phyloP scores from a whole-genome alignment of 331 rosid species.

The Quercus tomentella region DNA sequence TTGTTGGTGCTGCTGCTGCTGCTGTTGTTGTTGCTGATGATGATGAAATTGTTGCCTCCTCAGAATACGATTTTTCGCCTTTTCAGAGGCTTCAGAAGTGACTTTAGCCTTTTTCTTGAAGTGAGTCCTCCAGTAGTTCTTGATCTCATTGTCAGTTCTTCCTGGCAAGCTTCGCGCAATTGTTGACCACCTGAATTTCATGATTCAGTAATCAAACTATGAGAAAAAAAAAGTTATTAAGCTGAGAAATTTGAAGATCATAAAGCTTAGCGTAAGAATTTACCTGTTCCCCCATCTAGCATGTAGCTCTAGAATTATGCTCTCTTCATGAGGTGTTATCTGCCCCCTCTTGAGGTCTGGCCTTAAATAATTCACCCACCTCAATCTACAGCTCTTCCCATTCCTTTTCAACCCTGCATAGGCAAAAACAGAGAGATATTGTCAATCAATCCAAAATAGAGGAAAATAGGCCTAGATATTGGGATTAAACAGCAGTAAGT shows the following conservation, averaged over 20 bases:
- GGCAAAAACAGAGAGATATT: neutral
- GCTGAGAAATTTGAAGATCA: neutral
- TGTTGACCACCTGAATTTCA: conserved; percentile 75
- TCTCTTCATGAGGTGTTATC: conserved; percentile 90
- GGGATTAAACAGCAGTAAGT: neutral
- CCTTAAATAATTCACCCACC: conserved; percentile 95
- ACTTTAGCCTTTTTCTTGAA: conserved; percentile 73
- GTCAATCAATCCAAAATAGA: neutral
- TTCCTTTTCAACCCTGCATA: conserved; percentile 78
- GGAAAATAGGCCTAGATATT: neutral
- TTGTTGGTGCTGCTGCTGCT: conserved; percentile 35
- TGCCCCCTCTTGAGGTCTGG: conserved; percentile 97
- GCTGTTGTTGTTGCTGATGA: conserved; percentile 45
- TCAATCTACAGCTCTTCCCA: conserved; percentile 95
- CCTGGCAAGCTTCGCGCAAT: conserved; percentile 94
- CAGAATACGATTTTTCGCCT: conserved; percentile 46
- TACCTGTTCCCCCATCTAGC: conserved; percentile 99
- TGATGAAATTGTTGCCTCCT: conserved; percentile 47
- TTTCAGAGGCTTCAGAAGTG: conserved; percentile 38
- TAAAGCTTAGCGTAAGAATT: neutral
- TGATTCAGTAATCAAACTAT: neutral
- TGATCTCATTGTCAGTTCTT: conserved; percentile 93
- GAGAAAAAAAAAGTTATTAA: neutral
- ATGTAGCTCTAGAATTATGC: conserved; percentile 79
- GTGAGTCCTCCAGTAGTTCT: conserved; percentile 96